Evolutionary conservation across 2,329 filamentous ascomycete species (phyloP), one percentile per base, ranked within the genome.

Genomic region (Emergomyces pasteurianus): DNA sequence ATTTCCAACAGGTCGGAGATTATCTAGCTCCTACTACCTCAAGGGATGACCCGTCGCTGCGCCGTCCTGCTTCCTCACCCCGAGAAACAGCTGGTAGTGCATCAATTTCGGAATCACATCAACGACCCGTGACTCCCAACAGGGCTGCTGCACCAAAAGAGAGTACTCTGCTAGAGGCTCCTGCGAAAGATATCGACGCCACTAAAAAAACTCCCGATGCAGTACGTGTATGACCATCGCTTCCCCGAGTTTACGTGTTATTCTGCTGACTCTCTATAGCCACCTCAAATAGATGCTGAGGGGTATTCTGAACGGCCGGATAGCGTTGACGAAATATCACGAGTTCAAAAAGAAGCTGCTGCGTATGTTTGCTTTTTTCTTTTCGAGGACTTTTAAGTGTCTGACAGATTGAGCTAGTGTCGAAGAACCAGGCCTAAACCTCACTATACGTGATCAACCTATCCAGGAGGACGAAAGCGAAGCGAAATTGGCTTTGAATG

Each of bases 391-490:
- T 40, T 50, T 23, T 28, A 7, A 40, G 14, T 42, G 18, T 55
- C 63, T 72, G 60, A 72, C 56, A n/a, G 46, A 56, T 55, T 58
- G 5, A 18, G 60, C 34, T 62, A 78, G 71, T 38, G 54, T 69
- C 61, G 78, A 79, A 43, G 77, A 79, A 42, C 68, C 74, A 10
- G 71, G 73, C 21, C 69, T 79, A 59, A 79, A 79, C 61, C 65
- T 80, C 58, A 78, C 74, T 16, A 80, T 80, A 55, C 72, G 78
- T 38, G 77, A 79, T 56, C 71, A 79, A 60, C 78, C 78, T 1
- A 80, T 80, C 54, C 73, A 75, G 28, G 78, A 80, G 68, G 77
- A 80, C 66, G 77, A 79, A 63, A 72, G 70, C 56, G 77, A 79
- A 66, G 78, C 78, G n/a, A 74, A 78, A 65, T 70, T 74, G 56